Evolutionary conservation across 805 yeast genomes (phyloP).

Genomic region (Nakazawaea pomicola): DNA sequence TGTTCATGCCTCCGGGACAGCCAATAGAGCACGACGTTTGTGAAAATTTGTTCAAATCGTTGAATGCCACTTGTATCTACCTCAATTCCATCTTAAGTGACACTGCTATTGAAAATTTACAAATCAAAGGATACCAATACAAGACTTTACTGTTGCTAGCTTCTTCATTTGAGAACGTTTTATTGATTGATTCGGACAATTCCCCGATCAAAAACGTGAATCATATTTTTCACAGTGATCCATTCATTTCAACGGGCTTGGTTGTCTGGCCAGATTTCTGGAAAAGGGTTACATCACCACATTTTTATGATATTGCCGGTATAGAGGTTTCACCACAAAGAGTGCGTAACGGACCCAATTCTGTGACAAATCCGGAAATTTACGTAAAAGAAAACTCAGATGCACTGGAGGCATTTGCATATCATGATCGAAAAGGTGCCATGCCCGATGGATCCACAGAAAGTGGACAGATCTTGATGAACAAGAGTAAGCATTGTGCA

Average conservation of each 20-base stretch:
- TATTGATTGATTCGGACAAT: slow-evolving; percentile 50
- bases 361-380: slow-evolving; percentile 18
- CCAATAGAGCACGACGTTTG: slow-evolving; percentile 37
- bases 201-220: slow-evolving; percentile 45
- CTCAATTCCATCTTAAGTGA: slow-evolving; percentile 46
- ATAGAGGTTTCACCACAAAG: slow-evolving; percentile 24
- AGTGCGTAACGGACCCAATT: slow-evolving; percentile 24
- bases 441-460: slow-evolving; percentile 53
- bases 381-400: slow-evolving; percentile 2
- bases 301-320: slow-evolving; percentile 40
- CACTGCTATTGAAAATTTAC: slow-evolving; percentile 30
- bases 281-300: slow-evolving; percentile 51
- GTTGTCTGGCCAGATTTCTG: slow-evolving; percentile 59
- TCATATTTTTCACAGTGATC: slow-evolving; percentile 47
- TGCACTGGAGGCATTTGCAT: slow-evolving; percentile 25
- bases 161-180: slow-evolving; percentile 48
- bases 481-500: slow-evolving; percentile 42
- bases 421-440: slow-evolving; percentile 47
- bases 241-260: slow-evolving; percentile 47
- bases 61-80: slow-evolving; percentile 58
- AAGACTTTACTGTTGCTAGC: slow-evolving; percentile 44
- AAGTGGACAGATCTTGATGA: slow-evolving; percentile 49
- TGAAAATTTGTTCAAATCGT: slow-evolving; percentile 35
- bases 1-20: slow-evolving; percentile 40
- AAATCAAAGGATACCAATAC: slow-evolving; percentile 43